Evolutionary conservation across 2,329 filamentous ascomycete species (phyloP).

Genomic region (Coniochaeta sp.): DNA sequence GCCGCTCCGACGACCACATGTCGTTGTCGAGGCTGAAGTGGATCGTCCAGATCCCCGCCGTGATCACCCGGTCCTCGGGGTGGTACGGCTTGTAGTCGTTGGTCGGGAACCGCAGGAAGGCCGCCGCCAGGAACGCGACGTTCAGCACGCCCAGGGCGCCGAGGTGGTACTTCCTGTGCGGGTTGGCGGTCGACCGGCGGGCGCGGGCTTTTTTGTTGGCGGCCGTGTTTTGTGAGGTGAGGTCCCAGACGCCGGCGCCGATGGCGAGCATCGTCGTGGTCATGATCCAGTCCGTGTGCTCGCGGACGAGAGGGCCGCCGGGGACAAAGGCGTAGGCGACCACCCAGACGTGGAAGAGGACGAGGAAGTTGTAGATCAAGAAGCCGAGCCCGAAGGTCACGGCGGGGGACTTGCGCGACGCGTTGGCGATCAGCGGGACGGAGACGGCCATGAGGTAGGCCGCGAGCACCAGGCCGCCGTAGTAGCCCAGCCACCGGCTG

Average conservation of each 20-base stretch:
- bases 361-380: slow-evolving; percentile 84
- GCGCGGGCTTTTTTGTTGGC: slow-evolving; percentile 23
- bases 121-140: slow-evolving; percentile 68
- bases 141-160: slow-evolving; percentile 66
- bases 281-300: slow-evolving; percentile 97
- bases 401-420: slow-evolving; percentile 69
- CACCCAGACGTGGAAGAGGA: slow-evolving; percentile 98
- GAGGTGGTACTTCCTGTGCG: slow-evolving; percentile 44
- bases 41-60: slow-evolving; percentile 96
- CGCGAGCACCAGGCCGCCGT: slow-evolving; percentile 68
- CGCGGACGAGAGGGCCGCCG: slow-evolving; percentile 83
- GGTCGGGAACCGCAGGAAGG: slow-evolving; percentile 85
- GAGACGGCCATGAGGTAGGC: slow-evolving; percentile 77
- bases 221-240: slow-evolving; percentile 42
- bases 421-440: slow-evolving; percentile 67
- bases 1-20: slow-evolving; percentile 96
- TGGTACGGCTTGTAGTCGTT: slow-evolving; percentile 92
- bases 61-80: slow-evolving; percentile 76
- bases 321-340: slow-evolving; percentile 98
- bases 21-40: slow-evolving; percentile 97
- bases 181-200: slow-evolving; percentile 24
- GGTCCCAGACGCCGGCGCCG: slow-evolving; percentile 76
- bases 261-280: slow-evolving; percentile 75
- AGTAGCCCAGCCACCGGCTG: slow-evolving; percentile 83
- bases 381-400: slow-evolving; percentile 83